Base-by-base conservation (phyloP, 2,329 filamentous ascomycete genomes). In the Pseudogymnoascus sp. region DNA sequence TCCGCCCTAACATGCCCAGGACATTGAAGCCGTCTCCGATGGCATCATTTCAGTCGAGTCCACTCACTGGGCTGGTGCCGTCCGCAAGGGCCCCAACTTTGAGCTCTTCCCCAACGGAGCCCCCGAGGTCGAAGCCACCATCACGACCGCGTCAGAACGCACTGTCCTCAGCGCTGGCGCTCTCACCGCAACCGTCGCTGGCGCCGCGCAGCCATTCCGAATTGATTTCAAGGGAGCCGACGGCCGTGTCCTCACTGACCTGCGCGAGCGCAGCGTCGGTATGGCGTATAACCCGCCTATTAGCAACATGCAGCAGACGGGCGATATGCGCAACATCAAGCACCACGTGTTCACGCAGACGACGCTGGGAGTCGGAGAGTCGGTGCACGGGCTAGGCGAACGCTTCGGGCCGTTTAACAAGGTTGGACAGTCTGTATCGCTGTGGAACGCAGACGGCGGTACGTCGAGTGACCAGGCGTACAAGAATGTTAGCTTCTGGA, bases 371-470 rank as follows among this genome's bases (percentile, higher is more conserved):
- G 80, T 84, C 0, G 82, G 82, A 29, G 89, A 92, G 72, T 83
- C 85, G 0, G 80, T 92, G 12, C 87, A 90, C 72, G 88, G 89
- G 0, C 79, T 92, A 3, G 89, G 88, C 1, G 88, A 92, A 74
- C 80, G 89, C 12, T 92, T 92, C 70, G 88, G 88, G 0, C 83
- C 87, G 5, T 89, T 88, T 74, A 87, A 89, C 72, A 91, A 89
- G 72, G 84, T 90, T 42, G 88, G 88, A 10, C 88, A 92, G 72
- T 79, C 80, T 10, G 76, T 92, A 7, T 78, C 82, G 62, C 79
- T 92, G 6, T 85, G 82, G 82, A 85, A 85, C 66, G 79, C 80
- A 12, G 83, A 86, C 66, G 83, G 83, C 5, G 87, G 87, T 8
- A 89, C 87, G 0, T 86, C 82, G 0, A 86, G 82, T 65, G 86